Conservation (phyloP, 1,284 basidiomycete genomes). For the Paramarasmius palmivorus region DNA sequence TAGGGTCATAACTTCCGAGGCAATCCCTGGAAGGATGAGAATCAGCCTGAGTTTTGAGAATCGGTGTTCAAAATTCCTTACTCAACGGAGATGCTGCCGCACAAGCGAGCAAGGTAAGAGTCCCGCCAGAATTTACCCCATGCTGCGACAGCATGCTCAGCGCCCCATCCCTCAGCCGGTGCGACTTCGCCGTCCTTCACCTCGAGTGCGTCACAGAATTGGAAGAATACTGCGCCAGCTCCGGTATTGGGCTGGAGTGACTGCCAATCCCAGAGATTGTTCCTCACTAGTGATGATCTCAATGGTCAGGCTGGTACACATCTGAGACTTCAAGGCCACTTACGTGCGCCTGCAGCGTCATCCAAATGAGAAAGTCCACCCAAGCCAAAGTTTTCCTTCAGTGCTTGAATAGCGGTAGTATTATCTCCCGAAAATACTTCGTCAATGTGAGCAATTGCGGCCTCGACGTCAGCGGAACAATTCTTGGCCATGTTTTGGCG, state of each 20-base stretch:
- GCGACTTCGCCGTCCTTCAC: slow-evolving; percentile 62
- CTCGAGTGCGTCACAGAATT: slow-evolving; percentile 75
- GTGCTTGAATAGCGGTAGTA: slow-evolving; percentile 43
- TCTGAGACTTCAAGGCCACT: background rate
- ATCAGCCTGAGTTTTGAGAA: background rate
- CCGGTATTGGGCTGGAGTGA: slow-evolving; percentile 50
- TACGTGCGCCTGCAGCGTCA: slow-evolving; percentile 52
- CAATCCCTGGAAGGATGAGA: slow-evolving; percentile 42
- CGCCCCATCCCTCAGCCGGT: slow-evolving; percentile 58
- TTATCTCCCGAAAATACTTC: slow-evolving; percentile 48
- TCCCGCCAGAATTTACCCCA: slow-evolving; percentile 62
- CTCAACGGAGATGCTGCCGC: slow-evolving; percentile 40
- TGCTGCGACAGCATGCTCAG: slow-evolving; percentile 59
- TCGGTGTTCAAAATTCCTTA: slow-evolving; percentile 26
- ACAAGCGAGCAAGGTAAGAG: slow-evolving; percentile 43
- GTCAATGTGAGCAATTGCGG: slow-evolving; percentile 66
- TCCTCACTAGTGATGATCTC: slow-evolving; percentile 37
- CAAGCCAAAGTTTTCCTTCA: slow-evolving; percentile 66
- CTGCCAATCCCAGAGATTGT: slow-evolving; percentile 69
- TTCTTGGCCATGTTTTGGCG: slow-evolving; percentile 69
- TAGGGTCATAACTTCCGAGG: slow-evolving; percentile 57
- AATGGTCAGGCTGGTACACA: background rate
- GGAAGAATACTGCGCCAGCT: slow-evolving; percentile 51
- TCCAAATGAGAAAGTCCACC: slow-evolving; percentile 58
- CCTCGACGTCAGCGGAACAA: slow-evolving; percentile 70